These are phyloP conservation scores for Trichosanthes truncata DNA, from an alignment of 306 rosid genomes.

Conservation along the genomic window DNA sequence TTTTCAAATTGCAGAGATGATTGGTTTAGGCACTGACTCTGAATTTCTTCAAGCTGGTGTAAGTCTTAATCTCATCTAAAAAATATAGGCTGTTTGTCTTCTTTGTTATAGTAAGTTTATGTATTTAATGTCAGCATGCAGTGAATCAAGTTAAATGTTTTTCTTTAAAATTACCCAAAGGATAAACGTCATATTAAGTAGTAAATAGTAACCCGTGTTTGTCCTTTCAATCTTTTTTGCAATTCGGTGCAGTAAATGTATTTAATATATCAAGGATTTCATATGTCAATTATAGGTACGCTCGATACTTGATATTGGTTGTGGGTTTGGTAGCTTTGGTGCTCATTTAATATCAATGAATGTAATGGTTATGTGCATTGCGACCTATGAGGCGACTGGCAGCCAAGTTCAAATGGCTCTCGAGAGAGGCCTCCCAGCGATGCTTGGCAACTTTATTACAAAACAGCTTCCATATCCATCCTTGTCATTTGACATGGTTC, in stretches of 20 bases:
- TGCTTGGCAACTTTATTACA: constrained; percentile 68
- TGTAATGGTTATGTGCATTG: constrained; percentile 81
- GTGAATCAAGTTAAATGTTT: background rate
- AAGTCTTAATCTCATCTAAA: constrained; percentile 17
- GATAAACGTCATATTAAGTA: background rate
- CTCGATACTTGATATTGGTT: constrained; percentile 70
- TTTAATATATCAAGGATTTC: constrained; percentile 7
- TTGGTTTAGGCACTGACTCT: constrained; percentile 71
- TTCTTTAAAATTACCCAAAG: background rate
- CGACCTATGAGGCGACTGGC: constrained; percentile 91
- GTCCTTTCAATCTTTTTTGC: background rate
- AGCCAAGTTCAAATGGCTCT: constrained; percentile 99
- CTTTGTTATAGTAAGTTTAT: background rate
- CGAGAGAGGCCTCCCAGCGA: constrained; percentile 98
- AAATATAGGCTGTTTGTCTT: background rate
- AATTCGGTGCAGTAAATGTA: constrained; percentile 1
- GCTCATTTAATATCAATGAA: constrained; percentile 80
- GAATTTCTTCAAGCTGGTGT: constrained; percentile 90
- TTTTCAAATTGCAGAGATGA: constrained; percentile 90
- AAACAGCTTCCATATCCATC: constrained; percentile 94
- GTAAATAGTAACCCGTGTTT: background rate
- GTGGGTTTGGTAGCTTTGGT: constrained; percentile 99
- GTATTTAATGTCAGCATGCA: background rate
- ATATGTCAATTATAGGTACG: constrained; percentile 54
- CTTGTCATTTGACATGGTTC: constrained; percentile 87